Evolutionary conservation across 2,329 filamentous ascomycete genomes (phyloP), one percentile per base, ranked within the genome.

Genomic region (Pseudogymnoascus sp.): DNA sequence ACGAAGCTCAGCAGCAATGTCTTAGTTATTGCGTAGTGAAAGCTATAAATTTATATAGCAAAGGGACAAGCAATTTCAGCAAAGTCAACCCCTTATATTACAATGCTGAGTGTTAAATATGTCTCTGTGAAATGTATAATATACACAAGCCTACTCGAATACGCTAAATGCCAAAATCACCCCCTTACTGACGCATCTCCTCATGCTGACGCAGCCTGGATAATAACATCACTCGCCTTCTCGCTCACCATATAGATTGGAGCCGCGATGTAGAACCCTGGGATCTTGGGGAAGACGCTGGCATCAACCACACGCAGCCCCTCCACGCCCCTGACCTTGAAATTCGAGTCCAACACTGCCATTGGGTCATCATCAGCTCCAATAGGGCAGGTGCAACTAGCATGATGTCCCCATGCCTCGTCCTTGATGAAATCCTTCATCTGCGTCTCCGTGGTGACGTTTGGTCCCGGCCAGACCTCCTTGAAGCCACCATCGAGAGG

Each of bases 251-350:
- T 82, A 65, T 82, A 84, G 0, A 78, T 78, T 0, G 81, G 76
- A 0, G 80, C 68, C 3, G 77, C 75, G 26, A 79, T 76, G 66
- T 81, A 84, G 60, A 75, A 79, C 64, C 83, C 83, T 1, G 75
- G 75, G 29, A 75, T 82, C 60, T 75, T 75, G 0, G 82, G 81
- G 62, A 82, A 87, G 0, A 81, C 76, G 24, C 77, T 81, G 0
- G 83, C 84, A 72, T 87, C 84, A 0, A 87, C 84, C 2, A 87
- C 83, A 29, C 84, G 74, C 58, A 88, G 69, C 0, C 80, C 79
- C 0, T 75, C 70, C 0, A 84, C 78, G 0, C 82, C 82, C 7
- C 79, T 74, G 0, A 88, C 84, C 10, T 77, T 74, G 69, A 87
- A 85, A 58, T 80, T 72, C 0, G 74, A 75, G 67, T 86, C 81